These are phyloP conservation scores for Panicum hallii DNA, from an alignment of 202 grass and related monocot species.

Conservation along the genomic window DNA sequence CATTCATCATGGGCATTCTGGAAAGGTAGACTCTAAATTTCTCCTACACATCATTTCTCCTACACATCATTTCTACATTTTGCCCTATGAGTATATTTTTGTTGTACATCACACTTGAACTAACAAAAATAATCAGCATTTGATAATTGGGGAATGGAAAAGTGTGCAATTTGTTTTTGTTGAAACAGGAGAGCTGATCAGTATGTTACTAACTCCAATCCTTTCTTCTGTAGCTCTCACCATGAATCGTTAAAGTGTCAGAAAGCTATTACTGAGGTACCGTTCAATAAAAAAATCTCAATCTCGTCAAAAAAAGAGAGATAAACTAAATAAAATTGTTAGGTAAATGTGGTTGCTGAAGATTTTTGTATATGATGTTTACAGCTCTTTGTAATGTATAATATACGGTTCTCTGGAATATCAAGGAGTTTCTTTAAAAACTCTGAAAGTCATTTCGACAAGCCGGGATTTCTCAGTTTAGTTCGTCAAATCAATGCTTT, in stretches of 20 bases:
- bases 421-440: slow-evolving; percentile 86
- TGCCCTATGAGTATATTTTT: slow-evolving; percentile 26
- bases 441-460: slow-evolving; percentile 58
- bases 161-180: slow-evolving; percentile 34
- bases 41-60: background rate
- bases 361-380: slow-evolving; percentile 50
- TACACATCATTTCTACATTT: slow-evolving; percentile 9
- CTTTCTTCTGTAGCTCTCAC: slow-evolving; percentile 74
- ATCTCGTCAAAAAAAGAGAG: background rate
- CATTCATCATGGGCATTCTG: slow-evolving; percentile 88
- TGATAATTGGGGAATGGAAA: slow-evolving; percentile 27
- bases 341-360: slow-evolving; percentile 31
- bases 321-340: slow-evolving; percentile 36
- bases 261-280: slow-evolving; percentile 95
- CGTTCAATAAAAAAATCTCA: slow-evolving; percentile 23
- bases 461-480: slow-evolving; percentile 69
- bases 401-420: slow-evolving; percentile 95
- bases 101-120: slow-evolving; percentile 22
- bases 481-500: slow-evolving; percentile 87
- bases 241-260: slow-evolving; percentile 91
- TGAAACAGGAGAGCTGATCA: slow-evolving; percentile 17
- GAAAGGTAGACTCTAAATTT: slow-evolving; percentile 66
- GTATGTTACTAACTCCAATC: slow-evolving; percentile 39
- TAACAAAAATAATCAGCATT: slow-evolving; percentile 18
- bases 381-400: slow-evolving; percentile 97